Conservation (phyloP, 2,329 filamentous ascomycete species). For the Aspergillus awamori region DNA sequence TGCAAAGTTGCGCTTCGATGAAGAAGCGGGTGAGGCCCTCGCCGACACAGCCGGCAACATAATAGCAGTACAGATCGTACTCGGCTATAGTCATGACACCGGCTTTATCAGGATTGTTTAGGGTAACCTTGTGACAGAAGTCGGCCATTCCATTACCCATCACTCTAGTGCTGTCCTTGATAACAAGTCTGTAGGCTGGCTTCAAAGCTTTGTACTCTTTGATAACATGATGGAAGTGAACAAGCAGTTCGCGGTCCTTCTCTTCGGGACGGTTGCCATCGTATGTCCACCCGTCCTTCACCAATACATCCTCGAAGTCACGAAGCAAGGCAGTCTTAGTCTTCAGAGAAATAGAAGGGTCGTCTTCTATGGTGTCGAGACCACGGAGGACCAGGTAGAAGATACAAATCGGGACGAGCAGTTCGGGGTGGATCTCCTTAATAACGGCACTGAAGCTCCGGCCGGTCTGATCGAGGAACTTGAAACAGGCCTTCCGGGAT, state of each 20-base stretch:
- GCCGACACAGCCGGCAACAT: constrained; percentile 94
- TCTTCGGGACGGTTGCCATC: constrained; percentile 83
- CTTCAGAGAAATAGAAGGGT: constrained; percentile 83
- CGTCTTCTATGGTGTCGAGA: constrained; percentile 97
- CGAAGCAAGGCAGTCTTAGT: constrained; percentile 86
- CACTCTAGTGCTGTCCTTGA: constrained; percentile 86
- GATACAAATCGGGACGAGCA: constrained; percentile 82
- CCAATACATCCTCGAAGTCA: constrained; percentile 76
- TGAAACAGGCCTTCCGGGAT: constrained; percentile 79
- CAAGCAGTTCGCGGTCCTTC: constrained; percentile 89
- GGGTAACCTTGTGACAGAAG: constrained; percentile 81
- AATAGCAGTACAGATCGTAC: constrained; percentile 97
- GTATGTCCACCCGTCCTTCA: constrained; percentile 88
- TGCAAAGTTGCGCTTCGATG: constrained; percentile 82
- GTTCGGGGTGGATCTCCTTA: constrained; percentile 90
- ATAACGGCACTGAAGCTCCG: constrained; percentile 93
- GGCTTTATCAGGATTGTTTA: constrained; percentile 61
- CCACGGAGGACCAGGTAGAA: constrained; percentile 94
- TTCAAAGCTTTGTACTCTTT: constrained; percentile 87
- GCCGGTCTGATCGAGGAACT: constrained; percentile 82
- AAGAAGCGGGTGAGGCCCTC: constrained; percentile 91
- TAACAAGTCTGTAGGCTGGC: constrained; percentile 78
- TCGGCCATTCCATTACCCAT: constrained; percentile 99
- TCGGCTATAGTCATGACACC: constrained; percentile 82
- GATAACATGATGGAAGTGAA: constrained; percentile 87